A percentile compares a stretch with the other conserved stretches of the same genome.
Conservation (phyloP, 345 rosid genomes). For the Camelina sativa region DNA sequence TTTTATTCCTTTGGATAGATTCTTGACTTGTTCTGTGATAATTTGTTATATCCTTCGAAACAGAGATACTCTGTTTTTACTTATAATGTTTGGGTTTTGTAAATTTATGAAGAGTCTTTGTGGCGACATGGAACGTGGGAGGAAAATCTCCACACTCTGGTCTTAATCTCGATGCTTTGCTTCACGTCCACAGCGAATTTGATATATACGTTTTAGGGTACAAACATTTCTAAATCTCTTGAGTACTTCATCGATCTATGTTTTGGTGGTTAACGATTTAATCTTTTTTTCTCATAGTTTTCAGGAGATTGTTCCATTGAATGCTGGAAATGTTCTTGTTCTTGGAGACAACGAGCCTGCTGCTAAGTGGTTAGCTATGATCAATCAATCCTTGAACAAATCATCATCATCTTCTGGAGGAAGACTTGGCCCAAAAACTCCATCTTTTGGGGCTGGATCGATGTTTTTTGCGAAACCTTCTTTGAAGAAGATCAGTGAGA, state of each 20-base stretch:
- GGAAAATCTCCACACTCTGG: conserved; percentile 77
- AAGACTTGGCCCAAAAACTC: conserved; percentile 29
- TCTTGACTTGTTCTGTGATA: conserved; percentile 8
- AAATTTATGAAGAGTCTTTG: conserved; percentile 62
- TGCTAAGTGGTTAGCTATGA: conserved; percentile 79
- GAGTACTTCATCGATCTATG: background rate
- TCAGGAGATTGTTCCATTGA: conserved; percentile 97
- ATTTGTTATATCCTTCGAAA: conserved; percentile 4
- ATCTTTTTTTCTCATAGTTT: conserved; percentile 52
- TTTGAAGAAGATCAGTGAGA: conserved; percentile 74
- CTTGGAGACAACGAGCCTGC: conserved; percentile 96
- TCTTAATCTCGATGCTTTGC: conserved; percentile 72
- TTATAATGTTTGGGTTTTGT: conserved; percentile 21
- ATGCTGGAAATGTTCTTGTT: conserved; percentile 95
- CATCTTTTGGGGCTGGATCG: conserved; percentile 57
- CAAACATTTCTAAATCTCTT: background rate
- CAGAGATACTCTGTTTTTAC: conserved; percentile 33
- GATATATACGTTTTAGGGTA: conserved; percentile 90
- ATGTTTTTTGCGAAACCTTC: conserved; percentile 75
- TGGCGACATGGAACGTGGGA: conserved; percentile 98
- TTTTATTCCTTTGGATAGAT: background rate
- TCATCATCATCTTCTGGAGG: conserved; percentile 36
- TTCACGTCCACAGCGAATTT: conserved; percentile 59
- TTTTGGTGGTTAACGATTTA: background rate
- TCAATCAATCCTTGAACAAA: conserved; percentile 79